Evolutionary conservation across 495 filamentous ascomycete genomes (phyloP), one percentile per base, ranked within the genome.

Genomic region (Annulohypoxylon nitens): DNA sequence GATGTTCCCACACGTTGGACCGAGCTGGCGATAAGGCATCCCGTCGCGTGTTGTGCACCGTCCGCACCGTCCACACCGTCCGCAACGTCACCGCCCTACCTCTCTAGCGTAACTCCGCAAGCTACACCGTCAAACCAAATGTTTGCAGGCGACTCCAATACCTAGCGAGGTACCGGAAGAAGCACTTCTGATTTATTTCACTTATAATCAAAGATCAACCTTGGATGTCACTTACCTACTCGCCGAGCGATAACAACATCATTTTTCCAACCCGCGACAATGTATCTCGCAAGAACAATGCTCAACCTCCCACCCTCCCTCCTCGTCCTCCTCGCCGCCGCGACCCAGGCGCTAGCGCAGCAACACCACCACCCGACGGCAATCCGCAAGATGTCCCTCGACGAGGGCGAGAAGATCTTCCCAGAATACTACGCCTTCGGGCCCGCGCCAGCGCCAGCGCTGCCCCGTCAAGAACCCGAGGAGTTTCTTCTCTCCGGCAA

Each of bases 361-460:
- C 78, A 30, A 71, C 47, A 75, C 69, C 54, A 75, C 73, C 79
- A 86, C 69, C 82, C 86, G 71, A 77, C 85, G 66, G 78, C 82
- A 36, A 81, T 86, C 76, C 76, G 83, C 70, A 98, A 97, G 76
- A 97, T 97, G 93, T 90, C 87, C 55, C 81, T 78, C 4, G 93
- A 97, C 77, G 89, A 92, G 67, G 90, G 91, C 39, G 93, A 97
- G 78, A 98, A 95, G 83, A 95, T 98, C 81, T 90, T 90, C 73
- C 83, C 86, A 50, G 82, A 88, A 18, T 89, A 90, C 78, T 88
- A 78, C 79, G 84, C 83, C 63, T 88, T 86, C 61, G 71, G 78
- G 0, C 76, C 75, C n/a, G 25, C 57, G 34, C 67, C 59, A 0
- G 71, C 54, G 53, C 71, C 75, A 57, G 75, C 61, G 69, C 71